Percentiles rank a stretch among this genome's conserved stretches.
These are phyloP conservation scores for Claviceps spartinae DNA, from an alignment of 2,329 filamentous ascomycete species.

Conservation along the genomic window DNA sequence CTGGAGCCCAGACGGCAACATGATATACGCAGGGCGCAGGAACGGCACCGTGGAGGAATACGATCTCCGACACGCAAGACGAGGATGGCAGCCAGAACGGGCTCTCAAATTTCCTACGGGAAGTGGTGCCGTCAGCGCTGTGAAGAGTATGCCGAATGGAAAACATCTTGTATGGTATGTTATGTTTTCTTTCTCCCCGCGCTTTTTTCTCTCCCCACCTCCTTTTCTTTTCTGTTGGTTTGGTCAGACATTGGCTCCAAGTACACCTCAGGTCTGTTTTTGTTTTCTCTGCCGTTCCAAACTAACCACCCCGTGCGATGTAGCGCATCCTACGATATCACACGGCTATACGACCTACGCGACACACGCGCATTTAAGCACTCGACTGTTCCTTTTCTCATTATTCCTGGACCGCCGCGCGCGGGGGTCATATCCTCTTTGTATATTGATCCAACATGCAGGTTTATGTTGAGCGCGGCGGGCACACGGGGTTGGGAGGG, in stretches of 20 bases:
- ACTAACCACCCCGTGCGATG: background rate
- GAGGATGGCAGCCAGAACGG: constrained; percentile 60
- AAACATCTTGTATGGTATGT: constrained; percentile 68
- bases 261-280: too few relatives aligned
- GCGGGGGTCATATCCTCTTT: constrained; percentile 80
- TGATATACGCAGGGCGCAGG: constrained; percentile 79
- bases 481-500: constrained; percentile 96
- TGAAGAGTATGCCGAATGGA: constrained; percentile 84
- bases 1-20: constrained; percentile 93
- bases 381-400: constrained; percentile 83
- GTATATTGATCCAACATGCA: constrained; percentile 75
- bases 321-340: constrained; percentile 83
- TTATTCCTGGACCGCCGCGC: constrained; percentile 71
- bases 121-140: constrained; percentile 77
- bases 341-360: constrained; percentile 79
- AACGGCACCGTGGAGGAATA: constrained; percentile 94
- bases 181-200: background rate
- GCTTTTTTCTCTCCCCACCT: background rate
- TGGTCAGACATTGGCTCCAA: too few relatives aligned
- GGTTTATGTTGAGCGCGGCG: constrained; percentile 82
- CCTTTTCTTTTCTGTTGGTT: too few relatives aligned
- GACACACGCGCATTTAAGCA: constrained; percentile 52
- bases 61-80: constrained; percentile 59
- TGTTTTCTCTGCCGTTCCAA: too few relatives aligned
- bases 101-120: constrained; percentile 79